Evolutionary conservation across 805 yeast species (phyloP), one percentile per base, ranked within the genome.

Genomic region (Clavispora asparagi): DNA sequence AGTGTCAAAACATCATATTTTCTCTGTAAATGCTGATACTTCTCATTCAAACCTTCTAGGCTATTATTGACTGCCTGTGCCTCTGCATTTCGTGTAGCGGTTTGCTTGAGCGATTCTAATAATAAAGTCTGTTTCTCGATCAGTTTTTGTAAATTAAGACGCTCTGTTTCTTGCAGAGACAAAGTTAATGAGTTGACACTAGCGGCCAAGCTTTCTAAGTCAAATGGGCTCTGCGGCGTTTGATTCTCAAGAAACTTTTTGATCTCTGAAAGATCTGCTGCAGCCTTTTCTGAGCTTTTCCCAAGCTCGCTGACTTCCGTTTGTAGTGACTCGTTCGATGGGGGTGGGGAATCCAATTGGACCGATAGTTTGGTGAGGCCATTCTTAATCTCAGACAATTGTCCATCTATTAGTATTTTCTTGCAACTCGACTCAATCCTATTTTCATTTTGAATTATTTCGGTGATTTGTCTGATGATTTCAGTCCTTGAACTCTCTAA

Each of bases 1-100:
- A 43, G 35, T 19, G 54, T 46, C 42, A 68, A 52, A 16, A 42
- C 43, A 2, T 48, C 44, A 39, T 64, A 65, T 35, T 61, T 59
- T 4, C 29, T 36, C 16, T 61, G 57, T 19, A 62, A 48, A 7
- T 35, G 30, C 1, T 27, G 12, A 23, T 23, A 23, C 33, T 40
- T 52, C 17, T 26, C 14, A 26, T 42, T 41, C n/a, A 43, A 40
- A 3, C 13, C 19, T 13, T 30, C 35, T 14, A 33, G 23, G 13
- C 9, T 14, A 12, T 16, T 11, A 7, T 8, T 17, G 4, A 23
- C n/a, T 10, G 37, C 13, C n/a, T 33, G 37, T 2, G 13, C 25
- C 11, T 16, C 37, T 9, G 5, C 17, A 14, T 9, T 4, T 2
- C 13, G 6, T 4, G 37, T 13, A 33, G 16, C 12, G 1, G 19